Conservation (phyloP, 106 monocot species). For the Allium fistulosum region DNA sequence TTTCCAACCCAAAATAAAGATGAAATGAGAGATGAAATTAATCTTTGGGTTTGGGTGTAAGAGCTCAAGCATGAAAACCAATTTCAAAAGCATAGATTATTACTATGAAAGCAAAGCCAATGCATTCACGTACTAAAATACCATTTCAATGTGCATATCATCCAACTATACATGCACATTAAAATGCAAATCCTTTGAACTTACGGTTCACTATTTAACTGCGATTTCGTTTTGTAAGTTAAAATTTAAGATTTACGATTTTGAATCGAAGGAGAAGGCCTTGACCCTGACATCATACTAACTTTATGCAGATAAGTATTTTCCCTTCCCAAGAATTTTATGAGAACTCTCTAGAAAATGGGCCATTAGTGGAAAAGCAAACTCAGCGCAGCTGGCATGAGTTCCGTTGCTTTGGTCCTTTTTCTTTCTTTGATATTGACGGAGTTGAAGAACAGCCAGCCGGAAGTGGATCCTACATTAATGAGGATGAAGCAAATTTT, state of each 20-base stretch:
- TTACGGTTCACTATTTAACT: neutral
- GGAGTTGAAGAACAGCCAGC: conserved; percentile 63
- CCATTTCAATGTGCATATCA: too few species aligned
- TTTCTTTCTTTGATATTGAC: conserved; percentile 84
- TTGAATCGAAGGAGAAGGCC: too few species aligned
- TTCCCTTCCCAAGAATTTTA: conserved; percentile 98
- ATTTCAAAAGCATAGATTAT: too few species aligned
- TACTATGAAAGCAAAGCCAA: too few species aligned
- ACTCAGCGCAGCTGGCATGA: conserved; percentile 61
- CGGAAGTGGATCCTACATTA: conserved; percentile 82
- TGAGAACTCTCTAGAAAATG: conserved; percentile 60
- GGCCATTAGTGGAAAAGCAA: conserved; percentile 47
- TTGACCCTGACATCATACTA: too few species aligned
- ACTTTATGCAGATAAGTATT: conserved; percentile 58
- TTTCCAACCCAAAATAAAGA: too few species aligned
- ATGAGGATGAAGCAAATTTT: conserved; percentile 79
- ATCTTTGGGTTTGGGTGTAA: too few species aligned
- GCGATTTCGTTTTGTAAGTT: neutral
- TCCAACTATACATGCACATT: too few species aligned
- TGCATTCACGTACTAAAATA: too few species aligned
- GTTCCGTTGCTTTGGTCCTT: conserved; percentile 88
- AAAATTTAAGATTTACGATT: neutral
- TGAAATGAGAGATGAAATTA: too few species aligned
- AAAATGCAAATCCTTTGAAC: too few species aligned
- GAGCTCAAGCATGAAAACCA: too few species aligned